Percentiles rank a stretch among this genome's conserved stretches.
phyloP scores from a whole-genome alignment of 2,329 filamentous ascomycete genomes.

The Sporothrix mexicana region DNA sequence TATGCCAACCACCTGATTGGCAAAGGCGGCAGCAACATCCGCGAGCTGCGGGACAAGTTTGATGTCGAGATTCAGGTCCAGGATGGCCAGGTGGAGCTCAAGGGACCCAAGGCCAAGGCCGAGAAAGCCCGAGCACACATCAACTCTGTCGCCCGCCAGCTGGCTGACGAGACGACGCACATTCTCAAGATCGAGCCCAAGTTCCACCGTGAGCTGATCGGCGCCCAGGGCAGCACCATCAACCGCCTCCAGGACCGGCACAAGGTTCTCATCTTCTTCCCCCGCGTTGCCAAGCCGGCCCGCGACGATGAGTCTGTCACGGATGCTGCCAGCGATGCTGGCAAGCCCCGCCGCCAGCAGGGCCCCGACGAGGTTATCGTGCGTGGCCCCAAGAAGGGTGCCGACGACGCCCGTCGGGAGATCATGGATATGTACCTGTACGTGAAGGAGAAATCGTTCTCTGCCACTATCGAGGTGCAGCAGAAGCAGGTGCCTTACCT shows the following conservation, averaged over 20 bases:
- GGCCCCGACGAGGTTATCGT: constrained; percentile 87
- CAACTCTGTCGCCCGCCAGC: constrained; percentile 74
- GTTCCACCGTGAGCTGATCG: constrained; percentile 93
- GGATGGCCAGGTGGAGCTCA: constrained; percentile 92
- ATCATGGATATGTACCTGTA: constrained; percentile 88
- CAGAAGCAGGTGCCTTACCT: constrained; percentile 92
- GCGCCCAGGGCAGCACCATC: constrained; percentile 83
- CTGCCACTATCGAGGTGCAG: constrained; percentile 80
- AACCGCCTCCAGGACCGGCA: constrained; percentile 92
- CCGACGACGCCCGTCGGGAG: constrained; percentile 90
- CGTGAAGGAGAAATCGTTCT: constrained; percentile 83
- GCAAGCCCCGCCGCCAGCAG: constrained; percentile 72
- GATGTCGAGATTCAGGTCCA: constrained; percentile 84
- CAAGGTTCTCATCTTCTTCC: constrained; percentile 95
- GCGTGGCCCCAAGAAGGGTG: constrained; percentile 89
- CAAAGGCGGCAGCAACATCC: constrained; percentile 70
- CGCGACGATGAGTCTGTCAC: constrained; percentile 73
- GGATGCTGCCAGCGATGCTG: constrained; percentile 72
- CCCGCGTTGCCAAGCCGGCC: constrained; percentile 66
- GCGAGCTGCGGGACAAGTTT: constrained; percentile 69
- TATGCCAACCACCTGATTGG: constrained; percentile 84
- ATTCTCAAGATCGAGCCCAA: constrained; percentile 89
- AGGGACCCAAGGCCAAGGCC: constrained; percentile 93
- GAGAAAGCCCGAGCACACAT: constrained; percentile 87
- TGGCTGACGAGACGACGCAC: constrained; percentile 90